Evolutionary conservation across 2,329 filamentous ascomycete genomes (phyloP).

Genomic region (Talaromyces sp.): DNA sequence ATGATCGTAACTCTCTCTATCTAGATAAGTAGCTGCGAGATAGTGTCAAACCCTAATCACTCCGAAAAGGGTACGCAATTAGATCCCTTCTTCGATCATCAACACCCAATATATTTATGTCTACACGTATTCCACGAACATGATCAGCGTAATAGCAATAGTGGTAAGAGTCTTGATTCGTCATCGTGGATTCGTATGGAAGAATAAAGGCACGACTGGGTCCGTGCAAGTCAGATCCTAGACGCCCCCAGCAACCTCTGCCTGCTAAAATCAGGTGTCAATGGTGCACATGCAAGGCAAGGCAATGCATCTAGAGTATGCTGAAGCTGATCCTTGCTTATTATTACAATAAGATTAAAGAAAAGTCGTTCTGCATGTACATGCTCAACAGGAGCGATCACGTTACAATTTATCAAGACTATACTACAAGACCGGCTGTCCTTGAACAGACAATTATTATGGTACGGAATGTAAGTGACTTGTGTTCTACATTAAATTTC

Average conservation of each 20-base stretch:
- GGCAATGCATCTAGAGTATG: not conserved
- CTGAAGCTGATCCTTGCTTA: not conserved
- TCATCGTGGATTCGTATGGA: not conserved
- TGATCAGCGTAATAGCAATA: not conserved
- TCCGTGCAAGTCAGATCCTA: not conserved
- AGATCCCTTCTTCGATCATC: not conserved
- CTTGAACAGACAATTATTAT: not conserved
- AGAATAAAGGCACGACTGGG: not conserved
- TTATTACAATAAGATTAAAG: not conserved
- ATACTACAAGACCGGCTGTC: not conserved
- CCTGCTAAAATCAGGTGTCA: not conserved
- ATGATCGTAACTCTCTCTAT: no score
- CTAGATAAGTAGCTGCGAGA: no score
- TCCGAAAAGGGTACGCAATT: not conserved
- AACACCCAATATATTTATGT: not conserved
- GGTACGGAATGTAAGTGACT: no score
- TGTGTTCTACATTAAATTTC: no score
- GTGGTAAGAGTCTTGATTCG: not conserved
- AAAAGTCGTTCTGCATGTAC: not conserved
- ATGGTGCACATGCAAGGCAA: conserved; percentile 4
- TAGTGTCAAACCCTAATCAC: not conserved
- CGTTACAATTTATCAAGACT: not conserved
- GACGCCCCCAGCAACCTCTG: not conserved
- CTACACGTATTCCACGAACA: not conserved
- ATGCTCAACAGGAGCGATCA: not conserved